Evolutionary conservation across 2,329 filamentous ascomycete species (phyloP).

Genomic region (Fusarium sp.): DNA sequence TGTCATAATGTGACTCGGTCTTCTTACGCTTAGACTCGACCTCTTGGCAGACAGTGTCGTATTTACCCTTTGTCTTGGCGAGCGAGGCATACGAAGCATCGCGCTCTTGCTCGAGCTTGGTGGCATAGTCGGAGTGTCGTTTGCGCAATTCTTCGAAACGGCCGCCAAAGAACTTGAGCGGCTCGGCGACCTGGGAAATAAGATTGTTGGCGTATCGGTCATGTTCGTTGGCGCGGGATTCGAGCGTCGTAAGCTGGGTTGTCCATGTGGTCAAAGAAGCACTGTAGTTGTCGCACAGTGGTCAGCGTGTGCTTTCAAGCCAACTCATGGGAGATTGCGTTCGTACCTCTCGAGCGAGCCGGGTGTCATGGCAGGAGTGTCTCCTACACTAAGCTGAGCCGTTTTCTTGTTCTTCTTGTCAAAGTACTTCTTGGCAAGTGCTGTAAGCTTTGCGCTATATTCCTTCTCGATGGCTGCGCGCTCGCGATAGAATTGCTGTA

Average conservation of each 20-base stretch:
- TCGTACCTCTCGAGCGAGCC: conserved; percentile 87
- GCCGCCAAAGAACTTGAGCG: conserved; percentile 76
- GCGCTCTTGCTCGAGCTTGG: conserved; percentile 88
- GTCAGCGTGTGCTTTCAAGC: conserved; percentile 35
- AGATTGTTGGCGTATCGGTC: conserved; percentile 85
- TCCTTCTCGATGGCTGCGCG: conserved; percentile 95
- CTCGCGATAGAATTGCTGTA: conserved; percentile 97
- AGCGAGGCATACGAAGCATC: conserved; percentile 86
- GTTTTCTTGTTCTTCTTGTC: conserved; percentile 96
- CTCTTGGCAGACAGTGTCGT: conserved; percentile 92
- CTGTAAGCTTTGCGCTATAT: conserved; percentile 87
- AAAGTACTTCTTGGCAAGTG: conserved; percentile 93
- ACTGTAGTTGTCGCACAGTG: conserved; percentile 54
- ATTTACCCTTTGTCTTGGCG: conserved; percentile 91
- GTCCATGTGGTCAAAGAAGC: conserved; percentile 98
- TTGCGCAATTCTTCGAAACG: conserved; percentile 94
- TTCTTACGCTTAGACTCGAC: conserved; percentile 96
- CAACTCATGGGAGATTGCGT: neutral
- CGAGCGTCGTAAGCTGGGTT: conserved; percentile 89
- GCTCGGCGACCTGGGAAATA: conserved; percentile 83
- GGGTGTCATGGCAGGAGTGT: conserved; percentile 90
- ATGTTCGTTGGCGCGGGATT: conserved; percentile 87
- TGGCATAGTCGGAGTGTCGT: conserved; percentile 87
- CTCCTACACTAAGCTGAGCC: conserved; percentile 88
- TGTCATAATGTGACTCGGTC: conserved; percentile 92